Conservation (phyloP, 1,284 basidiomycete species). For the Malassezia dermatis region DNA sequence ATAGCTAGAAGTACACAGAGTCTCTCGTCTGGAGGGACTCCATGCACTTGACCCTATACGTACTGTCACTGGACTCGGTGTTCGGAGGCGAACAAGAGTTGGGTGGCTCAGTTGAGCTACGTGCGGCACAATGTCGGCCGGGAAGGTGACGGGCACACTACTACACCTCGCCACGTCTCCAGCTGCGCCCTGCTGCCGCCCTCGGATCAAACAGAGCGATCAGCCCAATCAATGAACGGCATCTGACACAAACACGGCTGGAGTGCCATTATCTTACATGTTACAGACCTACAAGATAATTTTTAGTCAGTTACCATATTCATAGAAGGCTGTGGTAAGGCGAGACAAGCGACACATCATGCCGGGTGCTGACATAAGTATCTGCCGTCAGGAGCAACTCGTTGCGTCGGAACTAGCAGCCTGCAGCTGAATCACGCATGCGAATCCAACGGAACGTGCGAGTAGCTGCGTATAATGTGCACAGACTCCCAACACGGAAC, state of each 20-base stretch:
- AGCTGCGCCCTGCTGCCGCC: background rate
- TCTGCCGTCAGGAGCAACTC: background rate
- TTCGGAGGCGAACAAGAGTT: slow-evolving; percentile 3
- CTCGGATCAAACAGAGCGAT: background rate
- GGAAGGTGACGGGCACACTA: background rate
- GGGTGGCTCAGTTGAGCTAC: slow-evolving; percentile 2
- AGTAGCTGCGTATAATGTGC: slow-evolving; percentile 13
- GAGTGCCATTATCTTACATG: background rate
- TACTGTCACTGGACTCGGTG: slow-evolving; percentile 10
- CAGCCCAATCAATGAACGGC: background rate
- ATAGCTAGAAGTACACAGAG: background rate
- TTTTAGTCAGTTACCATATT: background rate
- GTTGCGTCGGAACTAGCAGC: background rate
- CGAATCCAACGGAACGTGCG: slow-evolving; percentile 15
- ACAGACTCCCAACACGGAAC: slow-evolving; percentile 16
- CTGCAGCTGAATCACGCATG: background rate
- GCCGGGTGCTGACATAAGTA: background rate
- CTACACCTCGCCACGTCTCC: slow-evolving; percentile 4
- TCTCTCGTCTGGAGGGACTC: background rate
- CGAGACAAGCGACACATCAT: background rate
- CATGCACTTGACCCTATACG: background rate
- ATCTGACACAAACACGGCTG: background rate
- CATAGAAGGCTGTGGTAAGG: background rate
- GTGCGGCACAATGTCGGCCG: background rate
- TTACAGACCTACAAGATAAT: background rate